A percentile compares a stretch with the other conserved stretches of the same genome.
These are phyloP conservation scores for Ormosia emarginata DNA, from an alignment of 306 rosid genomes.

Conservation along the genomic window DNA sequence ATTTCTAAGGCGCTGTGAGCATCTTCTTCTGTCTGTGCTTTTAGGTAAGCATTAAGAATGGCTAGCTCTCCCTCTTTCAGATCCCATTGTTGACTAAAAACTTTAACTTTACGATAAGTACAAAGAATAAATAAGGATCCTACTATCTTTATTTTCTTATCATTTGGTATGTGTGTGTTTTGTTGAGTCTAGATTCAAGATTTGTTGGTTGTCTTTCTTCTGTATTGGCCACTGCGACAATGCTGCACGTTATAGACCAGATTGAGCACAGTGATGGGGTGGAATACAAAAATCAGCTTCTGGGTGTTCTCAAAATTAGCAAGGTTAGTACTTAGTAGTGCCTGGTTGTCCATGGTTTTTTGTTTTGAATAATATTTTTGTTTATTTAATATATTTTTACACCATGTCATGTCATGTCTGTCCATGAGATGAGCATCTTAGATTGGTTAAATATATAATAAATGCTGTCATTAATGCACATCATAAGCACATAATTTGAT, in stretches of 20 bases:
- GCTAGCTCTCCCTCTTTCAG: background rate
- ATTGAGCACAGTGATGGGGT: constrained; percentile 58
- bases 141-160: background rate
- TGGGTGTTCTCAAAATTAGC: constrained; percentile 58
- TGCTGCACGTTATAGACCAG: constrained; percentile 71
- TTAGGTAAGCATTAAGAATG: constrained; percentile 45
- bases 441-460: background rate
- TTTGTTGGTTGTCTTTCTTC: constrained; percentile 83
- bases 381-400: background rate
- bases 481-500: constrained; percentile 23
- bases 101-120: constrained; percentile 7
- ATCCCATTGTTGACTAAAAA: constrained; percentile 1
- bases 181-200: constrained; percentile 57
- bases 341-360: background rate
- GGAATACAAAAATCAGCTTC: constrained; percentile 68
- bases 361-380: background rate
- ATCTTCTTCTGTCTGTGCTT: constrained; percentile 64
- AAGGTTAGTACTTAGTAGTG: constrained; percentile 46
- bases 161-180: background rate
- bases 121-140: background rate
- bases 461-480: constrained; percentile 6
- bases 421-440: background rate
- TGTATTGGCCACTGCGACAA: constrained; percentile 86
- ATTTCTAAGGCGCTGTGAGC: constrained; percentile 70
- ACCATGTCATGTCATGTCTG: background rate